Conservation (phyloP, 208 protist species). For the Trichomonas vaginalis region DNA sequence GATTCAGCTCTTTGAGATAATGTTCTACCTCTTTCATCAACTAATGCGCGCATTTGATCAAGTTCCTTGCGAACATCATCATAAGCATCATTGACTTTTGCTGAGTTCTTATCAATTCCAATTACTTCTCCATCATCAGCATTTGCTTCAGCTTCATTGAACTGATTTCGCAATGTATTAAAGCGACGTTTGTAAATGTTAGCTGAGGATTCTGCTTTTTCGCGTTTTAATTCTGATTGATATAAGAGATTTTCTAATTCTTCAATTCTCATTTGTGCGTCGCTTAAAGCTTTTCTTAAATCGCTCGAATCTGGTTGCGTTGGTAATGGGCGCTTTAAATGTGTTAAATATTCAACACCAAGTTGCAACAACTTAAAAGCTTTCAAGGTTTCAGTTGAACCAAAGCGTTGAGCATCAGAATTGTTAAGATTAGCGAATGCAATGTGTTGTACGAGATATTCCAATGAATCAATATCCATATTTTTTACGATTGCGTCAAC, state of each 20-base stretch:
- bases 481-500: not conserved
- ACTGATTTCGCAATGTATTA: not conserved
- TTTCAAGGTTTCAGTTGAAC: not conserved
- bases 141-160: not conserved
- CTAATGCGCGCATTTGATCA: not conserved
- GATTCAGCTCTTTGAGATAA: not conserved
- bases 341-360: slow-evolving; percentile 13
- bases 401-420: not conserved
- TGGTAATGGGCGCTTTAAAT: slow-evolving; percentile 8
- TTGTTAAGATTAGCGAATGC: not conserved
- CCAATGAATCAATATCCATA: not conserved
- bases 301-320: not conserved
- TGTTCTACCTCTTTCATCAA: not conserved
- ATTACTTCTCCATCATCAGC: not conserved
- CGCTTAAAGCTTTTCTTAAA: not conserved
- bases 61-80: not conserved
- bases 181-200: not conserved
- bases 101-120: not conserved
- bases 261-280: not conserved
- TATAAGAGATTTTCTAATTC: not conserved
- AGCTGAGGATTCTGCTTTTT: not conserved
- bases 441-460: slow-evolving; percentile 4
- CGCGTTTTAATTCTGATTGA: not conserved
- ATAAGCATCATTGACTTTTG: not conserved
- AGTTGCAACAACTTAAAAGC: not conserved